Base-by-base conservation (phyloP, 2,329 filamentous ascomycete genomes). In the Macrophomina pseudophaseolina region DNA sequence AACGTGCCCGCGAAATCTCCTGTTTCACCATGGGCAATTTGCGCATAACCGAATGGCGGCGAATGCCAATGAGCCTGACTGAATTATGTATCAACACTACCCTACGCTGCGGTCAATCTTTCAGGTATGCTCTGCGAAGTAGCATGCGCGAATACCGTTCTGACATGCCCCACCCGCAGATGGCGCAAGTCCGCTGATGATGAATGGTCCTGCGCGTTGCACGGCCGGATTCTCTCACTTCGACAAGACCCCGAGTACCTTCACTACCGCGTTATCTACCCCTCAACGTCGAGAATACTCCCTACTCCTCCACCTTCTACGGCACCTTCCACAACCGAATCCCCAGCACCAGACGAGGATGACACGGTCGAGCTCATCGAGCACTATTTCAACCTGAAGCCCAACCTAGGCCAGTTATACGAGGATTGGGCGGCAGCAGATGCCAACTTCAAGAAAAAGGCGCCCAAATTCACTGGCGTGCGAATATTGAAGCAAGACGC, bases 31-130 rank as follows among this genome's bases (percentile, higher is more conserved):
- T 83, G 81, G 76, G 78, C 38, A 71, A 70, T 5, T 64, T 82
- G 40, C 84, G 84, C 35, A 82, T 88, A n/a, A 84, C 89, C 16
- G 91, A 92, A 76, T 99, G 95, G 95, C 88, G 88, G 70, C 96
- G 92, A 81, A 81, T 99, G 71, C 93, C 95, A 30, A 82, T 97
- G 48, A 91, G 85, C 68, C 81, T 97, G 40, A 87, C 89, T 4
- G 95, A 99, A 76, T 86, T 99, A 4, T 97, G 93, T 76, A 93
- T 99, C 71, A 93, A 97, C 73, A 99, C 94, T 0, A 97, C 93
- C 0, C 83, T 99, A 40, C 90, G 94, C 69, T 99, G 95, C 77
- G 95, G 95, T 3, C 95, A 99, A 78, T 97, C 94, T 0, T 99
- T 99, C 72, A 82, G 88, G 87, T 88, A 78, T 67, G 70, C 46